Evolutionary conservation across 164 flowering plant genomes (phyloP).

Genomic region (Vitis amurensis): DNA sequence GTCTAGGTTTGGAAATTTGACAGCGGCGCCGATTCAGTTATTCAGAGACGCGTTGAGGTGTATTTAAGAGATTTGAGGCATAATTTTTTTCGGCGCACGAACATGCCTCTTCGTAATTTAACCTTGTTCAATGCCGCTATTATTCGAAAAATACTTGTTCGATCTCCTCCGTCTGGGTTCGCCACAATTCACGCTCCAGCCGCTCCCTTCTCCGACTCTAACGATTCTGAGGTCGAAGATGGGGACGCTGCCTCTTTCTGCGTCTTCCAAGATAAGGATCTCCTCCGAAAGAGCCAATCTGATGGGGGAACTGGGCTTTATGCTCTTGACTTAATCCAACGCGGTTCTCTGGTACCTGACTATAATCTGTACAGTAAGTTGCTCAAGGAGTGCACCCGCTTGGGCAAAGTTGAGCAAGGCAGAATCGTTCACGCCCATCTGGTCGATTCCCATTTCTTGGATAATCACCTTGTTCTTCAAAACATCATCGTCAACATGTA

Average conservation of each 20-base stretch:
- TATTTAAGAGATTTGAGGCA: no score
- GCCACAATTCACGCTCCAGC: background rate
- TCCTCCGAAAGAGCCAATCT: constrained; percentile 32
- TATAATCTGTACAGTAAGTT: constrained; percentile 38
- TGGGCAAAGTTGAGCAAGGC: constrained; percentile 44
- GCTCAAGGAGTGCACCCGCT: constrained; percentile 50
- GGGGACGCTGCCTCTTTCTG: constrained; percentile 1
- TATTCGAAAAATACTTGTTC: no score
- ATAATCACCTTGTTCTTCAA: constrained; percentile 26
- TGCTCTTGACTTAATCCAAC: constrained; percentile 56
- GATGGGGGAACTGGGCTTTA: constrained; percentile 34
- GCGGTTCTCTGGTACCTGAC: constrained; percentile 39
- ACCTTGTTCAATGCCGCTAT: background rate
- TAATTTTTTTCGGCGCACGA: no score
- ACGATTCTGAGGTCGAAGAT: background rate
- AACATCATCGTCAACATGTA: constrained; percentile 62
- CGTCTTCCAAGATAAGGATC: constrained; percentile 45
- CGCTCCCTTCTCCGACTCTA: constrained; percentile 4
- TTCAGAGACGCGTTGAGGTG: no score
- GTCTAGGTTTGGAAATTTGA: no score
- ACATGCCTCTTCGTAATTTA: no score
- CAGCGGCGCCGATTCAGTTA: no score
- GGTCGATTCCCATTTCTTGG: constrained; percentile 32
- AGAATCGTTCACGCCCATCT: constrained; percentile 51
- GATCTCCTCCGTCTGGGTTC: background rate